phyloP scores from a whole-genome alignment of 352 stramenopile genomes.

The Plasmopara viticola region DNA sequence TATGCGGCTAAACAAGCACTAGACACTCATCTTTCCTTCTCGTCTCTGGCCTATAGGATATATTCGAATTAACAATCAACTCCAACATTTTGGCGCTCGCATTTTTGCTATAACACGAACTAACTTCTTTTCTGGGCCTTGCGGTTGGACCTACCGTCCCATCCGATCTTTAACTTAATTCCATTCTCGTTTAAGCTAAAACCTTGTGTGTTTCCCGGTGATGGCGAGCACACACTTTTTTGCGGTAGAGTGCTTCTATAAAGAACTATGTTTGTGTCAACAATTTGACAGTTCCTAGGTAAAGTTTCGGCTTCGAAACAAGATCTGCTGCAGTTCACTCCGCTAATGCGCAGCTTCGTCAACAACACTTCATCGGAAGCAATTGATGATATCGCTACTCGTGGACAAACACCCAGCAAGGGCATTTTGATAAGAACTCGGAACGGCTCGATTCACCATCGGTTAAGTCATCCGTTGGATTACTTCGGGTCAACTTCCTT shows the following conservation, averaged over 20 bases:
- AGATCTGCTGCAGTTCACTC: background rate
- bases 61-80: background rate
- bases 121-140: background rate
- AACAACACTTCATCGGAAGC: background rate
- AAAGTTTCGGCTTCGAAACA: background rate
- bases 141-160: background rate
- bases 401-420: background rate
- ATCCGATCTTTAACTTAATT: background rate
- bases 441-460: background rate
- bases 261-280: background rate
- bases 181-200: background rate
- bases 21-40: background rate
- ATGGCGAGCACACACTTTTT: background rate
- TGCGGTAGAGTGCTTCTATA: background rate
- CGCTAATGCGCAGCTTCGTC: background rate
- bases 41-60: background rate
- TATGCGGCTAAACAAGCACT: no score
- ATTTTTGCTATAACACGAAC: background rate
- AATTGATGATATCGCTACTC: background rate
- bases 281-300: background rate
- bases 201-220: background rate
- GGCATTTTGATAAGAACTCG: background rate
- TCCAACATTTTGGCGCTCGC: background rate
- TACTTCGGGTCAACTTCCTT: background rate
- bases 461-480: background rate